Conservation (phyloP, 2,329 filamentous ascomycete genomes). For the Sarocladium strictum region DNA sequence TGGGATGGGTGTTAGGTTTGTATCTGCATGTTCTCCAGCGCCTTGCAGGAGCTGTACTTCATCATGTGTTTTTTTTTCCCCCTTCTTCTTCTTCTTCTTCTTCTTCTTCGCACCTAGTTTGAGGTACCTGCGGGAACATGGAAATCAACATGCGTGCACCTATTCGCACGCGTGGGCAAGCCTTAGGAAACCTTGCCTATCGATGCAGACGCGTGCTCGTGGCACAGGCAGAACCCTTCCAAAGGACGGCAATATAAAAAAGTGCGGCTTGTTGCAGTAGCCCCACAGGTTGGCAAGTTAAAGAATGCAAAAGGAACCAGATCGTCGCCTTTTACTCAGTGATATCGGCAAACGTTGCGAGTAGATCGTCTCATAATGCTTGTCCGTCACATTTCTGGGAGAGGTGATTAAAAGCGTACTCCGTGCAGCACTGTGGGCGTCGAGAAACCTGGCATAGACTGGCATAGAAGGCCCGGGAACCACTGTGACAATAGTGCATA, state of each 20-base stretch:
- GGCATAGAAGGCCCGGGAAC: neutral
- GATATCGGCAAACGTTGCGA: neutral
- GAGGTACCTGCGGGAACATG: constrained; percentile 1
- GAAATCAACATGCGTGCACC: neutral
- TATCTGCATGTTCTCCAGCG: neutral
- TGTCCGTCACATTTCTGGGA: no score
- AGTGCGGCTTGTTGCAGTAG: no score
- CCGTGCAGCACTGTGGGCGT: neutral
- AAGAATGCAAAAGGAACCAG: neutral
- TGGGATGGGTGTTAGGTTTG: neutral
- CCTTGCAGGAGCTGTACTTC: neutral
- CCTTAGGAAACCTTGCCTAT: neutral
- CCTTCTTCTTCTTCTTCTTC: neutral
- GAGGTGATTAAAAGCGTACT: no score
- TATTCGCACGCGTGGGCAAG: neutral
- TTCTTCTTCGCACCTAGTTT: neutral
- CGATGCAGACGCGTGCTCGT: neutral
- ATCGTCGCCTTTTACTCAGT: neutral
- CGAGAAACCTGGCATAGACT: no score
- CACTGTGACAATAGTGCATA: constrained; percentile 1
- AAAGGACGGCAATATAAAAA: no score
- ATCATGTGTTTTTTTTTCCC: neutral
- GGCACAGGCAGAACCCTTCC: neutral
- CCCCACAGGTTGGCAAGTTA: no score
- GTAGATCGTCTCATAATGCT: neutral